Base-by-base conservation (phyloP, 1,139 yeast genomes). In the Geotrichum candidum region DNA sequence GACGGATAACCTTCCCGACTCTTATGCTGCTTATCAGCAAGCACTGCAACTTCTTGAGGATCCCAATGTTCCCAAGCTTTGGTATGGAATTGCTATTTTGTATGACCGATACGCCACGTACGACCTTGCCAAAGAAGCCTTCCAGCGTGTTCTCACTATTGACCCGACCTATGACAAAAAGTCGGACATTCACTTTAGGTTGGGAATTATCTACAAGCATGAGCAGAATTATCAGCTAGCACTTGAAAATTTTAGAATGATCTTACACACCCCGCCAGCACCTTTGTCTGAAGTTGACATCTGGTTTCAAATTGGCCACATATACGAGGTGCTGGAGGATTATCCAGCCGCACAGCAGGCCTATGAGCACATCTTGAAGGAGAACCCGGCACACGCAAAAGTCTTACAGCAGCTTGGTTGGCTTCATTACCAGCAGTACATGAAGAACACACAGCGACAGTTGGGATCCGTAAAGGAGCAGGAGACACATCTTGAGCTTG, bases 61-160 rank as follows among this genome's bases (percentile, higher is more conserved):
- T 72, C 96, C 97, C 57, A 90, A 91, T 69, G 97, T 92, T 58
- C 98, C 99, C 61, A 91, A 91, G 74, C 82, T 92, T 68, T 95
- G 99, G 98, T 97, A 94, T 74, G 99, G 99, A 0, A 94, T 94
- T 69, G 99, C 98, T 51, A 94, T 94, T 65, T 80, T 94, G 65
- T 94, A 94, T 75, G 99, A 94, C 74, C 81, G 99, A 59, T 94
- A 94, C 74, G 98, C 98, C n/a, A 89, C 96, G 11, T 79, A 92
- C 68, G 98, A 94, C 75, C 92, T 92, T 70, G 99, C 99, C 4
- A 98, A 94, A 74, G 99, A 94, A 74, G 98, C 99, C 3, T 94
- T 94, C 77, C 95, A 94, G 51, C 85, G 96, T 69, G 99, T 94
- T 15, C 80, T 94, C 73, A 97, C 92, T 72, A 84, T 94, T 79